phyloP scores from a whole-genome alignment of 441 rosid genomes.

The Gossypium trilobum region DNA sequence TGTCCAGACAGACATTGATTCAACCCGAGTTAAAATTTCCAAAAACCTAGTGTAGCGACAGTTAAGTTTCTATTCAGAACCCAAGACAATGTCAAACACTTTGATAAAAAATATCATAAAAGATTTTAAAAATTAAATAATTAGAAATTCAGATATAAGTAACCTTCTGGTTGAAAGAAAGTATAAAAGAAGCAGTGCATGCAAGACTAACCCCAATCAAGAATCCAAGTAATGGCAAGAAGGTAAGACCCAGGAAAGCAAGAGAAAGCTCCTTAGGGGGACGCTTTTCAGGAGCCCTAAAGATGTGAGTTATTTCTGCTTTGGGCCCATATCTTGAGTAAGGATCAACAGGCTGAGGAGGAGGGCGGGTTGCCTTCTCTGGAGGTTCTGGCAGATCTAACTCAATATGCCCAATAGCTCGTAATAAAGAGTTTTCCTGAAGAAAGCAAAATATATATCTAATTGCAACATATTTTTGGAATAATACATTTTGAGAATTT shows the following conservation, averaged over 20 bases:
- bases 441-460: constrained; percentile 13
- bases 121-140: neutral
- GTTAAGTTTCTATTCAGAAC: neutral
- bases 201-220: constrained; percentile 63
- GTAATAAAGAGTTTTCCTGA: constrained; percentile 80
- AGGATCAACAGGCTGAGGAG: constrained; percentile 51
- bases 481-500: neutral
- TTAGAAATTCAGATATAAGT: neutral
- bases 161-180: neutral
- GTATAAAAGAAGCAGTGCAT: neutral
- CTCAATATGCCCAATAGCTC: constrained; percentile 58
- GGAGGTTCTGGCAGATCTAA: constrained; percentile 87
- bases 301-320: constrained; percentile 79
- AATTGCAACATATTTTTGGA: constrained; percentile 7
- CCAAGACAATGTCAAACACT: neutral
- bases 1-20: neutral
- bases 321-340: constrained; percentile 66
- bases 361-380: constrained; percentile 76
- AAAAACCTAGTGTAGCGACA: neutral
- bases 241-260: constrained; percentile 65
- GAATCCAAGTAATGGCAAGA: constrained; percentile 69
- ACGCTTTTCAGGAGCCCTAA: constrained; percentile 76
- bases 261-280: constrained; percentile 75
- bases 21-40: neutral
- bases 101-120: neutral